Conservation (phyloP, 2,329 filamentous ascomycete species). For the Emericellopsis atlantica region DNA sequence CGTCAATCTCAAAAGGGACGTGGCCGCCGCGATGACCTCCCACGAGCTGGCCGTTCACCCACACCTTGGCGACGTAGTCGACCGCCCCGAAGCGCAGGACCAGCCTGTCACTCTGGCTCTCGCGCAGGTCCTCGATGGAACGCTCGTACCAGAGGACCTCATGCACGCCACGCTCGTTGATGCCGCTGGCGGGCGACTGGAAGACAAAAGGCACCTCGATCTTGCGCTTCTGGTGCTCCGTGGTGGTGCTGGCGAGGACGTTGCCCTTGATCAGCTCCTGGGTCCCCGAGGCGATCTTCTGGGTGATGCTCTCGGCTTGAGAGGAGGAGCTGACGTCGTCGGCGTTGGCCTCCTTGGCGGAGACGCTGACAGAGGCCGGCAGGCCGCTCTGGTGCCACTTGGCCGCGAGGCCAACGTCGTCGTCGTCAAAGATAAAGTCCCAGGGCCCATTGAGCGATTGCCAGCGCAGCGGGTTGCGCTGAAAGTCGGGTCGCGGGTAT, state of each 20-base stretch:
- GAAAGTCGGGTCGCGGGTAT: conserved; percentile 57
- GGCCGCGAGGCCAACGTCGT: conserved; percentile 38
- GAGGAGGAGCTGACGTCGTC: conserved; percentile 22
- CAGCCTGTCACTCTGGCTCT: conserved; percentile 23
- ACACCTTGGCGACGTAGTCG: conserved; percentile 47
- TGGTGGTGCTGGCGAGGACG: conserved; percentile 15
- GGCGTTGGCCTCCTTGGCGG: conserved; percentile 7
- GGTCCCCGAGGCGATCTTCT: conserved; percentile 35
- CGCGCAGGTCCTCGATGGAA: conserved; percentile 33
- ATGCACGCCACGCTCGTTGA: conserved; percentile 48
- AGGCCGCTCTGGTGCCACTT: conserved; percentile 41
- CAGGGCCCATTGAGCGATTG: conserved; percentile 48
- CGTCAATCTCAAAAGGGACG: conserved; percentile 44
- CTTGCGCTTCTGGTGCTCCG: conserved; percentile 28
- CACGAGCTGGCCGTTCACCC: conserved; percentile 38
- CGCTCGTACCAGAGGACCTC: conserved; percentile 58
- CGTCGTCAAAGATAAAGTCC: conserved; percentile 54
- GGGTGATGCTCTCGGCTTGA: conserved; percentile 17
- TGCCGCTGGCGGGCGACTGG: conserved; percentile 49
- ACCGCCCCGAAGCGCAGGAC: conserved; percentile 47
- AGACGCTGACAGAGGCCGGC: conserved; percentile 24
- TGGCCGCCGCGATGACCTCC: conserved; percentile 46
- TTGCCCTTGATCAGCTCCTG: conserved; percentile 33
- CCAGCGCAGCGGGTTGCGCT: conserved; percentile 43
- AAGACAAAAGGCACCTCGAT: conserved; percentile 56